Evolutionary conservation across 106 monocot species (phyloP).

Genomic region (Dactylorhiza incarnata): DNA sequence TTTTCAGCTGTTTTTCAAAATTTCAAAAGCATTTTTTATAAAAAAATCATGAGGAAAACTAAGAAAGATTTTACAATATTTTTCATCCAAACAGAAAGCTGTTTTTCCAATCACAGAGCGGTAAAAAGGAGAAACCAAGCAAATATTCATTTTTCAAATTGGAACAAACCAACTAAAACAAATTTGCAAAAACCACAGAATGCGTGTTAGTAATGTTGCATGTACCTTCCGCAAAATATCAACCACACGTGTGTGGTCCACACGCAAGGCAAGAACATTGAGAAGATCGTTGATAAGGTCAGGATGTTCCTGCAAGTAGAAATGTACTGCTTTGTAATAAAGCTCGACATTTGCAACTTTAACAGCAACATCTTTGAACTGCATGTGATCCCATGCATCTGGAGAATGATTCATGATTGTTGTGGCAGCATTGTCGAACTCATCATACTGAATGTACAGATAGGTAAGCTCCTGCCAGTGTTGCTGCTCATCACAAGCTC

Average conservation of each 20-base stretch:
- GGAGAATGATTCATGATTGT: constrained; percentile 99
- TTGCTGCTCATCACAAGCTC: constrained; percentile 92
- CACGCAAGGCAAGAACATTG: constrained; percentile 89
- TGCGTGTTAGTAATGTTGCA: too few relatives aligned
- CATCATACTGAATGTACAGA: constrained; percentile 95
- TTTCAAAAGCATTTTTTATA: too few relatives aligned
- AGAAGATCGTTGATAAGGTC: constrained; percentile 92
- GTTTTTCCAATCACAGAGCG: too few relatives aligned
- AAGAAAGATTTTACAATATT: too few relatives aligned
- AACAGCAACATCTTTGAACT: constrained; percentile 88
- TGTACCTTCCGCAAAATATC: constrained; percentile 91
- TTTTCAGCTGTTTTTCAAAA: too few relatives aligned
- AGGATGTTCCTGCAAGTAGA: constrained; percentile 94
- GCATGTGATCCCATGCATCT: constrained; percentile 99
- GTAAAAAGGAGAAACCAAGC: too few relatives aligned
- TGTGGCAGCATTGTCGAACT: constrained; percentile 96
- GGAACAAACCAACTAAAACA: not conserved
- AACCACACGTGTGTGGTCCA: constrained; percentile 92
- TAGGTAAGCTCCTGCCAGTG: constrained; percentile 97
- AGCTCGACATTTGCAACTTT: constrained; percentile 98
- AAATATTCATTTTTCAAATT: not conserved
- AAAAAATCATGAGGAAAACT: too few relatives aligned
- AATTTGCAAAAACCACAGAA: not conserved
- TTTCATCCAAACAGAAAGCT: too few relatives aligned
- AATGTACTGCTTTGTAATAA: constrained; percentile 97